A percentile compares a stretch with the other conserved stretches of the same genome.
phyloP scores from a whole-genome alignment of 768 basidiomycete species.

The Hysterangium stoloniferum region DNA sequence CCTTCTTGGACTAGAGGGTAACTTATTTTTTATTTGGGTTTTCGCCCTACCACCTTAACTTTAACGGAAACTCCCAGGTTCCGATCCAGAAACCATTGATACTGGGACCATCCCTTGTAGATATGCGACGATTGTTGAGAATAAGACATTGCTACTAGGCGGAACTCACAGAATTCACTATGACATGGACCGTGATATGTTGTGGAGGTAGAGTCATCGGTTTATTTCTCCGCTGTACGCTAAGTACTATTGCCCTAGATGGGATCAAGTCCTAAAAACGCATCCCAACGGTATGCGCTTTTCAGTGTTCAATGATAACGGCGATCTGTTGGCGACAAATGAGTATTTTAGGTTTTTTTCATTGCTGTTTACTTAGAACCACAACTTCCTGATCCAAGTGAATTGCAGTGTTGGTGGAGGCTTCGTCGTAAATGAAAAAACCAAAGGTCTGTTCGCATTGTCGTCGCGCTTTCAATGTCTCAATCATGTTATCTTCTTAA shows the following conservation, averaged over 20 bases:
- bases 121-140: constrained; percentile 58
- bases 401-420: constrained; percentile 72
- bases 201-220: constrained; percentile 48
- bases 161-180: constrained; percentile 74
- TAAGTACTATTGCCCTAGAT: constrained; percentile 20
- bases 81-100: constrained; percentile 91
- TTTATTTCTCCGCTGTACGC: background rate
- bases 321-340: constrained; percentile 85
- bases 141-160: constrained; percentile 60
- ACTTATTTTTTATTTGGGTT: background rate
- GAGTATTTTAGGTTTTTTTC: constrained; percentile 70
- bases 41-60: background rate
- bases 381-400: constrained; percentile 8
- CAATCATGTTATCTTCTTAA: background rate
- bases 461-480: no score
- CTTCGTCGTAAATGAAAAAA: constrained; percentile 93
- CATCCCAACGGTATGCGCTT: constrained; percentile 95
- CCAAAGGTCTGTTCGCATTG: constrained; percentile 50
- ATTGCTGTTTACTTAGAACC: background rate
- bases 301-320: constrained; percentile 71
- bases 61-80: constrained; percentile 43
- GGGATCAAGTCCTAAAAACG: constrained; percentile 81
- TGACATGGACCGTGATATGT: constrained; percentile 86
- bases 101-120: constrained; percentile 75
- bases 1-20: constrained; percentile 69